Evolutionary conservation across 257 asterid genomes (phyloP), one percentile per base, ranked within the genome.

Genomic region (Solanum ossicruentum): DNA sequence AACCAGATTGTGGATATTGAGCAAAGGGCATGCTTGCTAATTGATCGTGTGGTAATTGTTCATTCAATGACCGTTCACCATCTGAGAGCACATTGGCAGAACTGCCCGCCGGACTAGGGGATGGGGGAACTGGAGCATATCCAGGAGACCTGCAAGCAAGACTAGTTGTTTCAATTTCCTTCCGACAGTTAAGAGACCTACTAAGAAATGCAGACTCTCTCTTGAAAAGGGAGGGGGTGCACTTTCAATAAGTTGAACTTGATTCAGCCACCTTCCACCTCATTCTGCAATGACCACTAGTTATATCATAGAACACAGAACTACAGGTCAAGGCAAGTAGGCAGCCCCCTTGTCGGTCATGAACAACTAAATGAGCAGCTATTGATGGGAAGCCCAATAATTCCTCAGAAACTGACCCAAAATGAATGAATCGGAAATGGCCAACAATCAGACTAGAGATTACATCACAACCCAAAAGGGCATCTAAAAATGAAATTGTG

Each of bases 91-190:
- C 63, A 85, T 73, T 83, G 66, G 2, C 28, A 26, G 89, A 85
- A 85, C 86, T 63, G 65, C 88, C 87, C 65, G 83, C 72, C 56
- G 85, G 87, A 65, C 83, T 89, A 63, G 80, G 72, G 56, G 89
- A 71, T 54, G 91, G 94, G 80, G 91, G 92, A 85, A 87, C 87
- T 32, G 84, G 86, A 63, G 86, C 88, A 88, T 85, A 89, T 88
- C 88, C 91, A 83, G 87, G 80, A 21, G 88, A 88, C 90, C 93
- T 91, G 92, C 87, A 88, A 89, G 66, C 45, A 70, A 23, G 36
- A n/a, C 18, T 21, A 10, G 6, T 28, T 56, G 80, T 28, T 67
- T 32, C 65, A 67, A 18, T 49, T 56, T 83, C 82, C 23, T 77
- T 77, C 82, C 81, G 8, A 77, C 23, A 77, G 63, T 17, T 54